Evolutionary conservation across 1,284 basidiomycete genomes (phyloP), one percentile per base, ranked within the genome.

Genomic region (Sporisorium reilianum): DNA sequence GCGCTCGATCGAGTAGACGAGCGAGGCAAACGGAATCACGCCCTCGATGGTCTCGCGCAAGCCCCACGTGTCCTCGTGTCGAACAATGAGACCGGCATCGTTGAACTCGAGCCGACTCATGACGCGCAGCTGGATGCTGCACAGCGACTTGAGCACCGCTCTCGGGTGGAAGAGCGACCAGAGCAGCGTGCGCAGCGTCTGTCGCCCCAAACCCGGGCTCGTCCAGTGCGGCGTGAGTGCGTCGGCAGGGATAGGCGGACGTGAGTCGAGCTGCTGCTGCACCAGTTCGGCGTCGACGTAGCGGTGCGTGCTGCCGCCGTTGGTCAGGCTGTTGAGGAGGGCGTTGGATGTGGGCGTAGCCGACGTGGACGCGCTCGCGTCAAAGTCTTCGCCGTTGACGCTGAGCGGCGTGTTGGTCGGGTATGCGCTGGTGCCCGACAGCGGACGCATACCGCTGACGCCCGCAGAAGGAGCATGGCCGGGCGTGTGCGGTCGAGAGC

Each of bases 61-160:
- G 9, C 83, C 79, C 83, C 83, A 84, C 7, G 80, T 81, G 52
- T 84, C 83, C 48, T 84, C 83, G 59, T 84, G 83, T 26, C 80
- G 68, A 3, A 84, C 82, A 41, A 85, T 83, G 20, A 78, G 67
- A 18, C 83, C 83, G 38, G 76, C 80, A 46, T 85, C 83, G 69
- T 85, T 85, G 72, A 85, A 85, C 64, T 85, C 83, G 28, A 85
- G 72, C 1, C 83, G 76, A 50, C 80, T 84, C 78, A 84, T 77
- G 18, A 84, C 46, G 32, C 81, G 78, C 41, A 85, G 61, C 62
- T 84, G 76, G 50, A 85, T 77, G n/a, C 80, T 80, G 58, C 75
- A 80, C 5, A 85, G 41, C 38, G 64, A 66, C 41, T 70, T 78
- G 40, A 85, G 71, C 42, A 75, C 73, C 6, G 69, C 70, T 2